Conservation (phyloP, 2,329 filamentous ascomycete species). For the Fusarium sp. region DNA sequence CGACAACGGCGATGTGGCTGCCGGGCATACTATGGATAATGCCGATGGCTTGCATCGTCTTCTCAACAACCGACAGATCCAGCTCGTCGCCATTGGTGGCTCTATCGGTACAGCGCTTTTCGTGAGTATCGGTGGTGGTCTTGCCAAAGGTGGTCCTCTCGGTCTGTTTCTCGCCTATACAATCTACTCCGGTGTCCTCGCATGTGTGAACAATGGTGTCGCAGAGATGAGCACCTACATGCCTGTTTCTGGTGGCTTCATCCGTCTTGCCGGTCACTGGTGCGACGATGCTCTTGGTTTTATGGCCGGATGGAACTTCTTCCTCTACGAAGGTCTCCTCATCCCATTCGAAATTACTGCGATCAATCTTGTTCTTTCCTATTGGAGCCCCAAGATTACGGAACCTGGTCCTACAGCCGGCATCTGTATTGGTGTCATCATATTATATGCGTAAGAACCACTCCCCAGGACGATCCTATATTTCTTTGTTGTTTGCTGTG, state of each 20-base stretch:
- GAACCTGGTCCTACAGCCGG: slow-evolving; percentile 76
- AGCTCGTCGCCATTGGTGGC: slow-evolving; percentile 70
- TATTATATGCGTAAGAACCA: slow-evolving; percentile 67
- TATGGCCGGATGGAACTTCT: slow-evolving; percentile 61
- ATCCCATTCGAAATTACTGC: slow-evolving; percentile 61
- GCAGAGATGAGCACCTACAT: slow-evolving; percentile 75
- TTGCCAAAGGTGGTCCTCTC: slow-evolving; percentile 59
- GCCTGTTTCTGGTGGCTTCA: slow-evolving; percentile 73
- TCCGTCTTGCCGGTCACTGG: slow-evolving; percentile 74
- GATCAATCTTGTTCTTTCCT: slow-evolving; percentile 59
- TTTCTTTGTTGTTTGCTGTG: slow-evolving; percentile 15
- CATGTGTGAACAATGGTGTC: slow-evolving; percentile 73
- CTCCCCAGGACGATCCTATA: slow-evolving; percentile 1
- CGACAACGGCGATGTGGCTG: slow-evolving; percentile 47
- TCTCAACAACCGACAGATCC: slow-evolving; percentile 68
- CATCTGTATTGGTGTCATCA: slow-evolving; percentile 69
- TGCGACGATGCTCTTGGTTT: slow-evolving; percentile 76
- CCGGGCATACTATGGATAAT: slow-evolving; percentile 50
- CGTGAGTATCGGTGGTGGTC: slow-evolving; percentile 71
- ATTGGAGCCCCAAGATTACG: slow-evolving; percentile 59
- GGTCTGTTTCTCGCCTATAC: slow-evolving; percentile 71
- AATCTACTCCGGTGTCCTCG: slow-evolving; percentile 68
- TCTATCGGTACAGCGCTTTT: slow-evolving; percentile 71
- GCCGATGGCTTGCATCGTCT: slow-evolving; percentile 60
- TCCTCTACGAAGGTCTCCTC: slow-evolving; percentile 60